A percentile compares a stretch with the other conserved stretches of the same genome.
Conservation (phyloP, 1,284 basidiomycete genomes). For the Schizophyllum amplum region DNA sequence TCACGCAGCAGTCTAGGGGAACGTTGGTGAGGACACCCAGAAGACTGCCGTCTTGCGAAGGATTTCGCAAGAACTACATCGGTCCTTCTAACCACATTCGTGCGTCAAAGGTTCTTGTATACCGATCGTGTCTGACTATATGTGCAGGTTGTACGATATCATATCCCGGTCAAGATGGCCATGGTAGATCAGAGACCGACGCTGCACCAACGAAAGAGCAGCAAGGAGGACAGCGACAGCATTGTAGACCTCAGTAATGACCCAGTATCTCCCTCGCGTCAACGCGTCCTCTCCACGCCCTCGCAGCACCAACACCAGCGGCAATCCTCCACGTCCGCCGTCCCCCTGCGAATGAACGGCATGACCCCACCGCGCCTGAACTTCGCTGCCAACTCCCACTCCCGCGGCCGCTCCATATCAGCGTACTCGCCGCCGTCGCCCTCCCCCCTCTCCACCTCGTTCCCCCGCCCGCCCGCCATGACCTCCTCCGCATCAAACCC, state of each 20-base stretch:
- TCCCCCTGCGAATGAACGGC: neutral
- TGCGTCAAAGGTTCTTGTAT: neutral
- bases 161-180: neutral
- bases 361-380: neutral
- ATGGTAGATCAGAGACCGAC: neutral
- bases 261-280: conserved; percentile 4
- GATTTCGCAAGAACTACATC: too few species aligned
- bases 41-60: too few species aligned
- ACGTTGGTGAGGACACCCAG: too few species aligned
- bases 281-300: conserved; percentile 7
- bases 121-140: neutral
- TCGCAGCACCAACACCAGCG: conserved; percentile 8
- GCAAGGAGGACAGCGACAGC: conserved; percentile 1
- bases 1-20: too few species aligned
- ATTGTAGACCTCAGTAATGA: conserved; percentile 7
- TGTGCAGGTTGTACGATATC: neutral
- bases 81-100: neutral
- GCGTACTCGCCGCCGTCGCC: conserved; percentile 45
- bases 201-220: neutral
- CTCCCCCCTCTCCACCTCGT: conserved; percentile 41
- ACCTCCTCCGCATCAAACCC: conserved; percentile 14
- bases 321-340: conserved; percentile 11
- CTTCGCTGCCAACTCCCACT: conserved; percentile 27
- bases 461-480: conserved; percentile 23
- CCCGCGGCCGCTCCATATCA: conserved; percentile 47